phyloP scores from a whole-genome alignment of 495 filamentous ascomycete genomes.

The Xylaria curta region DNA sequence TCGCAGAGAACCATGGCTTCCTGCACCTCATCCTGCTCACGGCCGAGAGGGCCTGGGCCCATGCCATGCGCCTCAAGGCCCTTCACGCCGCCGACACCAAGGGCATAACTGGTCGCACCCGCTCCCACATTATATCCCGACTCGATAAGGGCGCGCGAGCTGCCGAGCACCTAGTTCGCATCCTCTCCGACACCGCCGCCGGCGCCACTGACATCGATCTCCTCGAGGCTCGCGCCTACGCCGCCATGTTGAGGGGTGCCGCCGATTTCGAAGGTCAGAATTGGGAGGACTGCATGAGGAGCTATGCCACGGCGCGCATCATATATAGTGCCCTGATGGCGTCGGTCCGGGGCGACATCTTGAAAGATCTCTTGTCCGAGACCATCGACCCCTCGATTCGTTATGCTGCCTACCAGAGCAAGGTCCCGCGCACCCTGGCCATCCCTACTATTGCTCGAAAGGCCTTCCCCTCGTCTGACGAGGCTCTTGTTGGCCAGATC shows the following conservation, averaged over 20 bases:
- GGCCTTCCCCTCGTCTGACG: constrained; percentile 69
- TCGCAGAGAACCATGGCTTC: constrained; percentile 78
- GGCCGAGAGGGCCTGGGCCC: constrained; percentile 93
- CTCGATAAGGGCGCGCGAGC: constrained; percentile 77
- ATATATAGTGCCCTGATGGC: constrained; percentile 76
- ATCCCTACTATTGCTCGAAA: constrained; percentile 77
- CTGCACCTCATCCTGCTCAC: constrained; percentile 80
- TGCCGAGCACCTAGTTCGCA: constrained; percentile 69
- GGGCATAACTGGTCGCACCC: constrained; percentile 76
- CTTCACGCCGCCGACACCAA: constrained; percentile 78
- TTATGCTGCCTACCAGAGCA: constrained; percentile 90
- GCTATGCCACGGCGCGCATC: constrained; percentile 76
- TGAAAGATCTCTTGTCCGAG: constrained; percentile 81
- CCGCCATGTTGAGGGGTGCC: constrained; percentile 73
- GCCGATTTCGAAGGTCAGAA: constrained; percentile 83
- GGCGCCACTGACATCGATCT: constrained; percentile 72
- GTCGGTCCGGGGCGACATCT: constrained; percentile 70
- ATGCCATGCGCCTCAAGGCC: constrained; percentile 94
- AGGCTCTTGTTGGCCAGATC: constrained; percentile 66
- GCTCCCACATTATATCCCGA: constrained; percentile 86
- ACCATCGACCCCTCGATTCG: constrained; percentile 93
- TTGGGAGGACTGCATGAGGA: constrained; percentile 79
- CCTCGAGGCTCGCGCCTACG: constrained; percentile 87
- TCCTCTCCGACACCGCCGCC: constrained; percentile 66
- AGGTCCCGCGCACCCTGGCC: constrained; percentile 81